These are phyloP conservation scores for Caulochytrium protostelioides DNA, from an alignment of 371 early-diverging fungal species.

Conservation along the genomic window DNA sequence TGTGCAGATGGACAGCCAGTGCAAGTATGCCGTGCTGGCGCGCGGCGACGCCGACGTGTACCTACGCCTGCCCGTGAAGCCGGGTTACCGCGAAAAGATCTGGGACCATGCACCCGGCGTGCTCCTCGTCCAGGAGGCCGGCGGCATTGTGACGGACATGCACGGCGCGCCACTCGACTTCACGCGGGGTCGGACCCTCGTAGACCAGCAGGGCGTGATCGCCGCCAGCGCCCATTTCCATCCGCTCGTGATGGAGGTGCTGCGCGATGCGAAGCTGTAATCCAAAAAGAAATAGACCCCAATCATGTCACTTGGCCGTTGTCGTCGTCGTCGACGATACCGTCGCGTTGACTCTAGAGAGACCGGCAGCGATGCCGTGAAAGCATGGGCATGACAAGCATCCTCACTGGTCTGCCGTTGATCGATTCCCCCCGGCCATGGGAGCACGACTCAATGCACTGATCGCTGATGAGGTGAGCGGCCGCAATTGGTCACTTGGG, in stretches of 20 bases:
- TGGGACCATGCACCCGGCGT: conserved; percentile 95
- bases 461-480: too few relatives aligned
- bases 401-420: too few relatives aligned
- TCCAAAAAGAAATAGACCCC: too few relatives aligned
- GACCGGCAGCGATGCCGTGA: too few relatives aligned
- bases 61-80: conserved; percentile 56
- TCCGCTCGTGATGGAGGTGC: conserved; percentile 37
- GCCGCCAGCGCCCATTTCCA: conserved; percentile 50
- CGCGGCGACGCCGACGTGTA: conserved; percentile 82
- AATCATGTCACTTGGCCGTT: too few relatives aligned
- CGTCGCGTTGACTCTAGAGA: too few relatives aligned
- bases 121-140: conserved; percentile 78
- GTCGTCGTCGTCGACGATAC: too few relatives aligned
- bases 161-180: conserved; percentile 70
- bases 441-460: too few relatives aligned
- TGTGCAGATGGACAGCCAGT: conserved; percentile 85
- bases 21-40: conserved; percentile 71
- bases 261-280: conserved; percentile 38
- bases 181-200: conserved; percentile 58
- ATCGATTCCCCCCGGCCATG: too few relatives aligned
- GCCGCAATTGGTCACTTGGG: too few relatives aligned
- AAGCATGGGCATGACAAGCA: too few relatives aligned
- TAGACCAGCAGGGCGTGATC: conserved; percentile 66
- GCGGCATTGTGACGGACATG: conserved; percentile 71
- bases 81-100: conserved; percentile 78